Evolutionary conservation across 805 yeast genomes (phyloP), one percentile per base, ranked within the genome.

Genomic region (Torulaspora quercuum): DNA sequence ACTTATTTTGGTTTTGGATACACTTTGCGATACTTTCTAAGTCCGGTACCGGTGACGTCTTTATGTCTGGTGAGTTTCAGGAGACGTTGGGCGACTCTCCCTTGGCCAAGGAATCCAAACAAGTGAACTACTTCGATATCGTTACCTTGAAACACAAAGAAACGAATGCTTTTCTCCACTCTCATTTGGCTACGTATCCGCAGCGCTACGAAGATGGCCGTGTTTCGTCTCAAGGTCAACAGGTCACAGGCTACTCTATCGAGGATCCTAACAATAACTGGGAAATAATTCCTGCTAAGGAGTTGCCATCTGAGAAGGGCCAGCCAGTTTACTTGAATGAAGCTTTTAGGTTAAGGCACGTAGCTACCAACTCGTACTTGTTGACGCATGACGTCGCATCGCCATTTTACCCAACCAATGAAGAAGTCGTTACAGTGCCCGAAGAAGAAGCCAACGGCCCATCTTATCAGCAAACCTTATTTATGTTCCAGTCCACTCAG

Each of bases 311-410:
- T 29, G 63, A 63, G 24, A 16, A 41, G 3, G 70, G 70, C 11
- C 74, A 70, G 31, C 69, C 75, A 4, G 82, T 92, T 23, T 64
- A 53, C 45, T 78, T 86, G 45, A 83, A 85, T 47, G 92, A 86
- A 53, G 61, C 73, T 12, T 68, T 92, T 39, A 82, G 97, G 63
- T 68, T 92, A 39, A 78, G 74, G 61, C 98, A 92, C 56, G 74
- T 82, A 33, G 78, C 70, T 19, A 88, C 97, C 1, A 75, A 86
- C 35, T 83, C 95, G 7, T 82, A 67, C 51, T 67, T 92, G 48
- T 72, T 87, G 53, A 76, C 97, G 13, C 98, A 92, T 57, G 97
- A 90, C 59, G 97, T 92, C 37, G 96, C 96, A 2, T 92, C 97
- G 3, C 97, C 98, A 18, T 69, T 81, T 45, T 82, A 65, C 54